Evolutionary conservation across 2,329 filamentous ascomycete genomes (phyloP), one percentile per base, ranked within the genome.

Genomic region (Pestalotiopsis sp.): DNA sequence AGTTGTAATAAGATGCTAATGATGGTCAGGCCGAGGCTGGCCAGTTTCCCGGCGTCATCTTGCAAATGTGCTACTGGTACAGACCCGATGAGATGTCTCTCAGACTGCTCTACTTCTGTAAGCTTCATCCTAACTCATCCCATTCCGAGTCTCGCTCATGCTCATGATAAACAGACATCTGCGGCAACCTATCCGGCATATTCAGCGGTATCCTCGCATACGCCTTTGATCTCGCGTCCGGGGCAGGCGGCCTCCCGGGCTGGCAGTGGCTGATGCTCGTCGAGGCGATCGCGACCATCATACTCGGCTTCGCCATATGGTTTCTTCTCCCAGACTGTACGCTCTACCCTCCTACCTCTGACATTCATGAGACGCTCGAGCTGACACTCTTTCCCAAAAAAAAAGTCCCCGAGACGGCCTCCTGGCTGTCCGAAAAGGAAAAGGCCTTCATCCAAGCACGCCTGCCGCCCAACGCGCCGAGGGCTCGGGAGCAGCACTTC

Each of bases 281-380:
- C 4, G 85, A 88, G 73, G 85, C 85, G 3, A 76, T 84, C 31
- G 74, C 80, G 13, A 88, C 86, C 0, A 77, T 87, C 7, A 64
- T 84, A 1, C 61, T 85, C 0, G 84, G 86, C 7, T 73, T 85
- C 3, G 73, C 80, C 4, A 81, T 88, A 13, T 87, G 84, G 77
- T 87, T 89, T 65, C 66, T 85, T 0, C 78, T 89, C 0, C 86
- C 86, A 0, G 85, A 89, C 71, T 87, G 83, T 85, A 74, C 71
- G 80, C 68, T n/a, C 20, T 17, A 12, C 41, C 1, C 23, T 7
- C 20, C 3, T n/a, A 41, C 6, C 31, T 9, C 7, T 36, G 20
- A 36, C 23, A 4, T 11, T n/a, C 3, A 23, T 7, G 0, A 31
- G 5, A 31, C 27, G 5, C 0, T 7, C 31, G 9, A 36, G 31